A percentile compares a stretch with the other conserved stretches of the same genome.
phyloP scores from a whole-genome alignment of 108 stramenopile species.

The Discostella pseudostelligera region DNA sequence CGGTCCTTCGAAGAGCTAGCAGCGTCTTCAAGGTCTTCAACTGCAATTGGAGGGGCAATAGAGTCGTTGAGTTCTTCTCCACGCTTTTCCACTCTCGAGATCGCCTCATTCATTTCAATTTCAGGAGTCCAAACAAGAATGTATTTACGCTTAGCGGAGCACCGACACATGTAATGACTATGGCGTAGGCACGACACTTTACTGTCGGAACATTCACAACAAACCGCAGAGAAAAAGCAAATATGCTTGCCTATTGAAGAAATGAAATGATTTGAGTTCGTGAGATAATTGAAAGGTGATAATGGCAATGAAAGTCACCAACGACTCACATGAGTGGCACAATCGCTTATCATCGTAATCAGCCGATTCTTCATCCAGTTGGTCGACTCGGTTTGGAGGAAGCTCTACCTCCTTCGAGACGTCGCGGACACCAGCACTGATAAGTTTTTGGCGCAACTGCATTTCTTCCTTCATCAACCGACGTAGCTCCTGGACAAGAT shows the following conservation, averaged over 20 bases:
- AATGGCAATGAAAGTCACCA: neutral
- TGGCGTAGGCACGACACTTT: constrained; percentile 89
- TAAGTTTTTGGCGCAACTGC: constrained; percentile 52
- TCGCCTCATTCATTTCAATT: constrained; percentile 62
- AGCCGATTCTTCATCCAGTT: constrained; percentile 79
- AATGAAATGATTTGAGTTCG: neutral
- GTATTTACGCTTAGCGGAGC: constrained; percentile 69
- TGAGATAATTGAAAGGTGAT: neutral
- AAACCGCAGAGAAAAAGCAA: constrained; percentile 93
- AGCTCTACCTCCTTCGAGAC: constrained; percentile 63
- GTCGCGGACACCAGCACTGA: constrained; percentile 76
- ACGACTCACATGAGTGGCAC: constrained; percentile 70
- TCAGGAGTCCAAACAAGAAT: constrained; percentile 73
- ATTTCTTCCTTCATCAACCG: constrained; percentile 78
- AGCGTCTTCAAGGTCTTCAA: constrained; percentile 13
- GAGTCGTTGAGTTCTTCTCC: constrained; percentile 49
- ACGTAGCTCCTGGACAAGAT: constrained; percentile 63
- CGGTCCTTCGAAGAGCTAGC: constrained; percentile 25
- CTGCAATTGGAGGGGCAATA: constrained; percentile 1
- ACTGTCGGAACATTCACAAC: constrained; percentile 87
- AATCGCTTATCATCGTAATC: constrained; percentile 92
- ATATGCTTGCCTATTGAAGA: constrained; percentile 59
- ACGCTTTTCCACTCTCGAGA: constrained; percentile 52
- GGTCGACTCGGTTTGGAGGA: constrained; percentile 74
- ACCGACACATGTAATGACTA: constrained; percentile 85